Percentiles rank a stretch among this genome's conserved stretches.
Conservation (phyloP, 768 basidiomycete genomes). For the Lyophyllum atratum region DNA sequence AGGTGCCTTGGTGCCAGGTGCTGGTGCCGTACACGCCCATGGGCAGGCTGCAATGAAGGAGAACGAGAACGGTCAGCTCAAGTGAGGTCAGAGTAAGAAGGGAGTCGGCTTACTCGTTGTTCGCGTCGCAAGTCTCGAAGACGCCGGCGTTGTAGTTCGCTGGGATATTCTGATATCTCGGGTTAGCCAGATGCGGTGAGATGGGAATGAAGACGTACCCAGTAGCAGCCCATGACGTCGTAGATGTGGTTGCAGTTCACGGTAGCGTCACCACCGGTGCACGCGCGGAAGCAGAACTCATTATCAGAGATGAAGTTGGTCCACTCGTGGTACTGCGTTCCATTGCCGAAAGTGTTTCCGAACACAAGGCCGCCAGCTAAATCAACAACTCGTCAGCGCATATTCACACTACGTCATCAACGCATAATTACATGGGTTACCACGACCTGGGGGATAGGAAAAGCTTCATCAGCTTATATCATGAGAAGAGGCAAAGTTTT, state of each 20-base stretch:
- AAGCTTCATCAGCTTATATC: neutral
- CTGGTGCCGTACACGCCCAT: conserved; percentile 77
- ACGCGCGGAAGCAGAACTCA: conserved; percentile 73
- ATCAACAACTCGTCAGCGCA: neutral
- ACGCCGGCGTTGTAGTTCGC: conserved; percentile 59
- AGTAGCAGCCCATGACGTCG: conserved; percentile 65
- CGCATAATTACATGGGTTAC: conserved; percentile 39
- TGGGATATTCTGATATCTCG: conserved; percentile 67
- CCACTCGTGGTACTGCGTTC: conserved; percentile 75
- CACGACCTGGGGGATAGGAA: conserved; percentile 32
- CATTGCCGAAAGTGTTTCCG: conserved; percentile 56
- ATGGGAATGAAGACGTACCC: conserved; percentile 32
- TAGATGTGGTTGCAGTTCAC: conserved; percentile 77
- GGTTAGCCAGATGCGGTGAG: neutral
- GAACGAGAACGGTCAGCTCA: neutral
- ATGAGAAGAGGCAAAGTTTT: neutral
- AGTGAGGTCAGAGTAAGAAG: neutral
- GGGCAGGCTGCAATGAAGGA: conserved; percentile 35
- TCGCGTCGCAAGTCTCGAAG: conserved; percentile 69
- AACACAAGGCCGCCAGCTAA: conserved; percentile 72
- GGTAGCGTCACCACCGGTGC: conserved; percentile 58
- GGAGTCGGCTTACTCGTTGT: conserved; percentile 43
- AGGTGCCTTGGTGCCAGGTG: conserved; percentile 66
- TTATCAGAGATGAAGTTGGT: conserved; percentile 75
- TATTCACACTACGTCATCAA: neutral